Conservation (phyloP, 371 early-diverging fungal genomes). For the Mucor irregularis region DNA sequence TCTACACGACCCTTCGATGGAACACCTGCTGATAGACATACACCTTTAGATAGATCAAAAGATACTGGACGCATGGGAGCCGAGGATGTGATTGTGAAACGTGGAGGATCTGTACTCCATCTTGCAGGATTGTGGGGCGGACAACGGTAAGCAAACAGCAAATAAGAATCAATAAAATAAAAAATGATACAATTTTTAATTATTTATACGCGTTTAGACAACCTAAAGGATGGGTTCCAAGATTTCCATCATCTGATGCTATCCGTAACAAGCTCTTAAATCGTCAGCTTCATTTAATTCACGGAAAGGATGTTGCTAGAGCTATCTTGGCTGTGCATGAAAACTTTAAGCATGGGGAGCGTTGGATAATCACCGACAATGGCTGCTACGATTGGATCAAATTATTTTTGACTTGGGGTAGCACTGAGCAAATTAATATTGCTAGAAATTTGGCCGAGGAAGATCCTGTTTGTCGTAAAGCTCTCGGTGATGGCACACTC, state of each 20-base stretch:
- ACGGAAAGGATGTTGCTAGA: slow-evolving; percentile 48
- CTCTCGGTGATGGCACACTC: slow-evolving; percentile 27
- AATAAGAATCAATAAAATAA: too few relatives aligned
- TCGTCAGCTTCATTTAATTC: slow-evolving; percentile 47
- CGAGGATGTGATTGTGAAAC: slow-evolving; percentile 28
- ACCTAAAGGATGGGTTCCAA: slow-evolving; percentile 46
- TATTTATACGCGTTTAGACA: slow-evolving; percentile 18
- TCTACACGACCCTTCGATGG: slow-evolving; percentile 41
- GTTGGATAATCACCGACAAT: slow-evolving; percentile 48
- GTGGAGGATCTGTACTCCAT: slow-evolving; percentile 44
- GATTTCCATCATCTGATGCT: slow-evolving; percentile 34
- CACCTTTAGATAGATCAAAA: slow-evolving; percentile 34
- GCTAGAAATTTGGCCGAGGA: slow-evolving; percentile 27
- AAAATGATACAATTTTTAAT: neutral
- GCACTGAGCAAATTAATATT: slow-evolving; percentile 28
- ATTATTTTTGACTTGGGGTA: slow-evolving; percentile 42
- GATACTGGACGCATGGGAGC: slow-evolving; percentile 40
- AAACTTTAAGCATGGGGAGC: slow-evolving; percentile 28
- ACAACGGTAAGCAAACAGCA: slow-evolving; percentile 41
- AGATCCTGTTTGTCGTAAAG: slow-evolving; percentile 22
- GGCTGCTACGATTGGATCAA: slow-evolving; percentile 46
- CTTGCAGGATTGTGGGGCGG: slow-evolving; percentile 47
- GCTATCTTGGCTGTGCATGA: slow-evolving; percentile 40
- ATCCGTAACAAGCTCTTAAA: slow-evolving; percentile 34
- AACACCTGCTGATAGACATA: slow-evolving; percentile 34